Conservation (phyloP, 2,329 filamentous ascomycete genomes). For the Alternaria triticina region DNA sequence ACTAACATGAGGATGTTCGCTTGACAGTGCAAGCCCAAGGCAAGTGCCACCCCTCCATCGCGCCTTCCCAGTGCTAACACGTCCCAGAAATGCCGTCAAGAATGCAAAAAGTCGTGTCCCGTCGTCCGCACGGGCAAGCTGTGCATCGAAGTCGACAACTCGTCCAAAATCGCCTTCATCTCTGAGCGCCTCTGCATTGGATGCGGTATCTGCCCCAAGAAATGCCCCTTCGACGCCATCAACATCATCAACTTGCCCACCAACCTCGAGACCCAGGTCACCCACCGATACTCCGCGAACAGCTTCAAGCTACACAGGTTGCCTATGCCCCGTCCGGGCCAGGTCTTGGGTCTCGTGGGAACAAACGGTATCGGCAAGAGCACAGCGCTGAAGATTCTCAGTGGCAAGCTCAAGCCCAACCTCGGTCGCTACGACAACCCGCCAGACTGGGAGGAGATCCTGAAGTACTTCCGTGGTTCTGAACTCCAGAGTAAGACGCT, state of each 20-base stretch:
- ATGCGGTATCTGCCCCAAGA: conserved; percentile 99
- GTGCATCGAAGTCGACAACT: conserved; percentile 89
- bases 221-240: conserved; percentile 98
- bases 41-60: conserved; percentile 48
- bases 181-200: conserved; percentile 95
- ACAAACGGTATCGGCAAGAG: conserved; percentile 99
- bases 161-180: conserved; percentile 96
- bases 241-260: conserved; percentile 99
- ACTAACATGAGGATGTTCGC: conserved; percentile 51
- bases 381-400: conserved; percentile 98
- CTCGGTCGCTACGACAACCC: conserved; percentile 94
- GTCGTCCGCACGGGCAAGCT: conserved; percentile 97
- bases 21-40: conserved; percentile 84
- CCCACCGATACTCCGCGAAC: conserved; percentile 98
- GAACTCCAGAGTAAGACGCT: conserved; percentile 83
- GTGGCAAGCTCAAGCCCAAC: conserved; percentile 98
- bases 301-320: conserved; percentile 99
- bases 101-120: conserved; percentile 98
- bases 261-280: conserved; percentile 97
- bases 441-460: conserved; percentile 98
- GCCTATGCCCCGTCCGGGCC: conserved; percentile 92
- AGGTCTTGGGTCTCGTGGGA: conserved; percentile 94
- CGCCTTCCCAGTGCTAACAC: conserved; percentile 29
- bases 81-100: conserved; percentile 92
- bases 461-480: conserved; percentile 97